Evolutionary conservation across 2,329 filamentous ascomycete genomes (phyloP).

Genomic region (Rhynchosporium graminicola): DNA sequence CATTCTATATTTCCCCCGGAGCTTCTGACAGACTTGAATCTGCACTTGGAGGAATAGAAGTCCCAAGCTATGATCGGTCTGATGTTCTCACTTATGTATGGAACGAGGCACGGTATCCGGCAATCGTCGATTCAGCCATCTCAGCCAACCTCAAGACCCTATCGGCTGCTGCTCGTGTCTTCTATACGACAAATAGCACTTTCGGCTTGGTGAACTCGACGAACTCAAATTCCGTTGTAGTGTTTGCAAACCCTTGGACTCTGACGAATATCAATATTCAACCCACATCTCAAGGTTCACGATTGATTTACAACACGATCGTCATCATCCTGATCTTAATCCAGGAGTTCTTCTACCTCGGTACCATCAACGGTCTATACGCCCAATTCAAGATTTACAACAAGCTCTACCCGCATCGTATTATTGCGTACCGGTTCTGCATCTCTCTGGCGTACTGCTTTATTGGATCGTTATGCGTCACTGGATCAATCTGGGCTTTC

Average conservation of each 20-base stretch:
- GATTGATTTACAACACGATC: constrained; percentile 44
- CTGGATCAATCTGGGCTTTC: constrained; percentile 49
- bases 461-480: constrained; percentile 43
- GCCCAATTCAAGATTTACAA: constrained; percentile 34
- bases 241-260: constrained; percentile 42
- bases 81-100: constrained; percentile 43
- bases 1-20: constrained; percentile 40
- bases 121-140: constrained; percentile 38
- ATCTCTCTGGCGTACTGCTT: constrained; percentile 41
- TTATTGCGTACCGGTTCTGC: constrained; percentile 36
- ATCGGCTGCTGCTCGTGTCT: constrained; percentile 31
- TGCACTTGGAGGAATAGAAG: constrained; percentile 36
- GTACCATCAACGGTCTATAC: constrained; percentile 38
- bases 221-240: constrained; percentile 35
- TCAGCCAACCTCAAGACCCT: constrained; percentile 38
- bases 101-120: constrained; percentile 43
- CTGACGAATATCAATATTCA: constrained; percentile 37
- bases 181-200: constrained; percentile 35
- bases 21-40: constrained; percentile 40
- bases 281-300: constrained; percentile 42
- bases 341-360: constrained; percentile 39
- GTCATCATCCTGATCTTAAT: constrained; percentile 44
- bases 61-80: constrained; percentile 39
- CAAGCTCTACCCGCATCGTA: constrained; percentile 31
- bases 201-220: constrained; percentile 30